These are phyloP conservation scores for Ceratocystis papillata DNA, from an alignment of 2,329 filamentous ascomycete genomes.

Conservation along the genomic window DNA sequence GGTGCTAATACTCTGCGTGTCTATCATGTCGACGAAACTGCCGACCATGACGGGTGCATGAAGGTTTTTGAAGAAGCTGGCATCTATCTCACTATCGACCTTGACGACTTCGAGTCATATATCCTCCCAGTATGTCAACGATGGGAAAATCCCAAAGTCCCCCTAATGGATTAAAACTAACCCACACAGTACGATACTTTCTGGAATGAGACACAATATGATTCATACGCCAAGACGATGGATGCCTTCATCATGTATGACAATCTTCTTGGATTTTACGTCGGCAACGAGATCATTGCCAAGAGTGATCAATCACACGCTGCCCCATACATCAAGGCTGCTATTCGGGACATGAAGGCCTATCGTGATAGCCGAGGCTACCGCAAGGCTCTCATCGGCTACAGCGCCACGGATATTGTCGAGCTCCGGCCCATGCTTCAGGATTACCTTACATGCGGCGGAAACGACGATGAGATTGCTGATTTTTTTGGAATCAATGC, in stretches of 20 bases:
- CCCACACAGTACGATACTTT: slow-evolving; percentile 43
- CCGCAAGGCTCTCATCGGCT: slow-evolving; percentile 72
- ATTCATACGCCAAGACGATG: slow-evolving; percentile 59
- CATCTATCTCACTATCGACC: slow-evolving; percentile 75
- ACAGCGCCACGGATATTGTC: slow-evolving; percentile 76
- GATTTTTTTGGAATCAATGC: slow-evolving; percentile 83
- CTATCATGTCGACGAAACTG: slow-evolving; percentile 68
- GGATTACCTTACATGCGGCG: slow-evolving; percentile 68
- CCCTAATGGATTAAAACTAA: not conserved
- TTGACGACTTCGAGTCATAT: slow-evolving; percentile 64
- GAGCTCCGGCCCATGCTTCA: slow-evolving; percentile 52
- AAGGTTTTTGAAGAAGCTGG: slow-evolving; percentile 63
- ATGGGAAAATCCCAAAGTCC: not conserved
- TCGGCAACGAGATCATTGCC: slow-evolving; percentile 81
- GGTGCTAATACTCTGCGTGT: slow-evolving; percentile 77
- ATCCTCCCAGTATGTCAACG: slow-evolving; percentile 46
- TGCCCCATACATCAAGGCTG: slow-evolving; percentile 75
- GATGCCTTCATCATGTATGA: slow-evolving; percentile 67
- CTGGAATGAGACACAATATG: slow-evolving; percentile 64
- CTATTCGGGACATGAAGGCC: slow-evolving; percentile 69
- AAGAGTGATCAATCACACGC: slow-evolving; percentile 47
- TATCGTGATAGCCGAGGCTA: slow-evolving; percentile 67
- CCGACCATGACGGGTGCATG: slow-evolving; percentile 72
- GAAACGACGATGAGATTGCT: slow-evolving; percentile 55
- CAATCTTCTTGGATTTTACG: slow-evolving; percentile 73